phyloP scores from a whole-genome alignment of 1,284 basidiomycete genomes.

The Agaricales sp. region DNA sequence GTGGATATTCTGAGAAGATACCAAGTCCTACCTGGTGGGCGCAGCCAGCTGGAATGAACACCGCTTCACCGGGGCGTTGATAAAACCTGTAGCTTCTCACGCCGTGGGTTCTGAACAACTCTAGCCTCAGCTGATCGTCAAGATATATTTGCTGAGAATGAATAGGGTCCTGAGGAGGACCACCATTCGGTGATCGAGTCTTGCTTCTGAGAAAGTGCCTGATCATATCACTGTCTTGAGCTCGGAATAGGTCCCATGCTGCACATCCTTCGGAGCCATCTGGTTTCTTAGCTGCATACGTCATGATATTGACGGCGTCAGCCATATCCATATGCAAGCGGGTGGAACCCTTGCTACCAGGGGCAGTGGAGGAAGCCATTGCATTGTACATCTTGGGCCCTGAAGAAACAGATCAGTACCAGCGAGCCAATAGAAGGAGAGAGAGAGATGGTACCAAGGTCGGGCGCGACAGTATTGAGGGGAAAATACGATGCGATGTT shows the following conservation, averaged over 20 bases:
- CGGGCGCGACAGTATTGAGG: constrained; percentile 71
- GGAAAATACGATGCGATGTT: constrained; percentile 90
- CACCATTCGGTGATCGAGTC: constrained; percentile 15
- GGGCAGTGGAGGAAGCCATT: constrained; percentile 49
- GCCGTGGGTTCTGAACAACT: constrained; percentile 57
- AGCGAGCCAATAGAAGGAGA: constrained; percentile 2
- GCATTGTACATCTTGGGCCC: constrained; percentile 80
- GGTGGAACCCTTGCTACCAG: constrained; percentile 73
- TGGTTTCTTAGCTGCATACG: constrained; percentile 51
- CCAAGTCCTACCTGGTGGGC: constrained; percentile 72
- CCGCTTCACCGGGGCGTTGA: constrained; percentile 86
- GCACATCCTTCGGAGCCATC: constrained; percentile 72
- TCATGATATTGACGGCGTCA: constrained; percentile 90
- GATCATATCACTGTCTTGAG: constrained; percentile 74
- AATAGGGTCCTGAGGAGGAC: constrained; percentile 69
- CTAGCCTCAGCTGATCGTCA: constrained; percentile 55
- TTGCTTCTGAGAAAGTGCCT: constrained; percentile 61
- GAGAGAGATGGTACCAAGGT: constrained; percentile 51
- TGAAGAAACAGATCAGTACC: constrained; percentile 16
- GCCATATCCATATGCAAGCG: constrained; percentile 95
- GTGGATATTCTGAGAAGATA: constrained; percentile 3
- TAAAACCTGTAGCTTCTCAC: constrained; percentile 79
- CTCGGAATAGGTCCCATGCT: constrained; percentile 86
- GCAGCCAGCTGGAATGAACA: constrained; percentile 94
- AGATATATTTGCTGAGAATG: constrained; percentile 87